Evolutionary conservation across 2,329 filamentous ascomycete species (phyloP).

Genomic region (Aspergillus melleus): DNA sequence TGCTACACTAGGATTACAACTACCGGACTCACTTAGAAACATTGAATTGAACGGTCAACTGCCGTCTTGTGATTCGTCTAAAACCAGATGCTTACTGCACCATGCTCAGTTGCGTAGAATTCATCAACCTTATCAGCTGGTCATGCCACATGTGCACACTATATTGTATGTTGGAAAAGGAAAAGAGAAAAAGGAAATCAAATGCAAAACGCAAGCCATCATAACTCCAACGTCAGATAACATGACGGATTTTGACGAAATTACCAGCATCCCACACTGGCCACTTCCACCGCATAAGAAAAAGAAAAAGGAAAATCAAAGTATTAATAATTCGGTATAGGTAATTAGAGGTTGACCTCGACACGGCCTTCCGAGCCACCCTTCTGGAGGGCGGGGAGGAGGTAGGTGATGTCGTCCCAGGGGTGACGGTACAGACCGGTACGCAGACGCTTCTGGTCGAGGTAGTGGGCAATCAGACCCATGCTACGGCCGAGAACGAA

Average conservation of each 20-base stretch:
- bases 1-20: background rate
- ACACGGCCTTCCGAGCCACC: constrained; percentile 81
- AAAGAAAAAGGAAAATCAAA: constrained; percentile 15
- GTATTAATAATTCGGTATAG: constrained; percentile 25
- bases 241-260: constrained; percentile 30
- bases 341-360: constrained; percentile 73
- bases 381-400: constrained; percentile 76
- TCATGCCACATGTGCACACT: constrained; percentile 34
- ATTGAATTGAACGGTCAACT: background rate
- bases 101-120: constrained; percentile 15
- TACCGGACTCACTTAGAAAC: background rate
- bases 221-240: constrained; percentile 38
- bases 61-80: background rate
- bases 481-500: constrained; percentile 97
- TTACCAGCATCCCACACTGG: constrained; percentile 22
- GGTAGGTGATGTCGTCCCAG: constrained; percentile 97
- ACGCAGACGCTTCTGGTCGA: constrained; percentile 98
- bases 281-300: constrained; percentile 12
- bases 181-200: constrained; percentile 29
- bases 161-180: constrained; percentile 27
- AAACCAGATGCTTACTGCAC: constrained; percentile 1
- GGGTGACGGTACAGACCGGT: constrained; percentile 99
- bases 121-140: constrained; percentile 29
- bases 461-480: constrained; percentile 98
- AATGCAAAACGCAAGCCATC: constrained; percentile 31